A percentile compares a stretch with the other conserved stretches of the same genome.
Conservation (phyloP, 805 yeast genomes). For the Cyberlindnera suaveolens region DNA sequence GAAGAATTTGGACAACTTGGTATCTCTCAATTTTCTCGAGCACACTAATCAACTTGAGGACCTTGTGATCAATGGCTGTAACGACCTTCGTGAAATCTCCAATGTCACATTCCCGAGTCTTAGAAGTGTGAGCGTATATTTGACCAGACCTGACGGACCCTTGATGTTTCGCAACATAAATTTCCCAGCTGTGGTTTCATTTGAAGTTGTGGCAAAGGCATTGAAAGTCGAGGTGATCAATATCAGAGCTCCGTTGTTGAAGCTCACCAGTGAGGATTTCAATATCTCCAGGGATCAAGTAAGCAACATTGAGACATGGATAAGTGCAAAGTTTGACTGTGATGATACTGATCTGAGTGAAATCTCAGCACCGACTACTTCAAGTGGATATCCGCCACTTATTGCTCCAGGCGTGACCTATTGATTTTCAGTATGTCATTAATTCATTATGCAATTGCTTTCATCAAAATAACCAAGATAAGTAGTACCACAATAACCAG, state of each 20-base stretch:
- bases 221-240: background rate
- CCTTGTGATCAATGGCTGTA: background rate
- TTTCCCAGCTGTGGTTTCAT: background rate
- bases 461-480: slow-evolving; percentile 65
- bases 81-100: background rate
- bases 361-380: too few species aligned
- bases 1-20: background rate
- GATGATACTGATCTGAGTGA: too few species aligned
- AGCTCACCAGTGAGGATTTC: background rate
- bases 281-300: background rate
- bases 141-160: background rate
- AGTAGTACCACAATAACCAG: slow-evolving; percentile 59
- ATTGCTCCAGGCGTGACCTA: too few species aligned
- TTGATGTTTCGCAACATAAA: background rate
- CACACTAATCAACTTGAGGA: background rate
- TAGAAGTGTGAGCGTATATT: background rate
- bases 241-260: background rate
- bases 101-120: background rate
- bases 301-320: background rate
- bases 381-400: too few species aligned
- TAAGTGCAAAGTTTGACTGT: background rate
- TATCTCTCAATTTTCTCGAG: background rate
- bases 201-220: background rate
- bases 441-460: slow-evolving; percentile 27
- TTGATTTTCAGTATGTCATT: too few species aligned